These are phyloP conservation scores for Pterocarpus macrocarpus DNA, from an alignment of 306 rosid species.

Conservation along the genomic window DNA sequence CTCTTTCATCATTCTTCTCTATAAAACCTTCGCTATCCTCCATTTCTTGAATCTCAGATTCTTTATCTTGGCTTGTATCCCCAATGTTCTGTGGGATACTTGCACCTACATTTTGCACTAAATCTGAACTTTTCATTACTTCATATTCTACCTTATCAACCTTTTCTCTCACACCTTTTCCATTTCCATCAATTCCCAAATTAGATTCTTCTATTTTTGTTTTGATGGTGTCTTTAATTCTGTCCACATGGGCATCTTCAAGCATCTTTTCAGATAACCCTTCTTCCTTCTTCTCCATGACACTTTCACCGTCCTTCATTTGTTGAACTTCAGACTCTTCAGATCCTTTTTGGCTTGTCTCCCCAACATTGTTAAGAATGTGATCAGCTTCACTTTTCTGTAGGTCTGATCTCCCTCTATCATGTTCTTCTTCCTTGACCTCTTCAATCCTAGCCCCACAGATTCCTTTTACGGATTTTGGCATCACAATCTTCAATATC, in stretches of 20 bases:
- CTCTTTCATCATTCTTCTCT: constrained; percentile 22
- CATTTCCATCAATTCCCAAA: not conserved
- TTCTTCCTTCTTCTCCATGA: not conserved
- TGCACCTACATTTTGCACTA: constrained; percentile 14
- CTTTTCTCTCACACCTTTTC: constrained; percentile 8
- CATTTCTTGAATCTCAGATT: constrained; percentile 20
- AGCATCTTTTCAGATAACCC: not conserved
- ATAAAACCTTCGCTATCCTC: not conserved
- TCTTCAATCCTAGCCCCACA: constrained; percentile 65
- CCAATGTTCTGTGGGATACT: not conserved
- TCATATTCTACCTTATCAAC: not conserved
- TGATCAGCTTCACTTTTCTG: constrained; percentile 36
- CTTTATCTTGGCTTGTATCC: constrained; percentile 29
- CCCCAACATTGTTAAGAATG: constrained; percentile 23
- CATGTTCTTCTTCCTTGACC: constrained; percentile 55
- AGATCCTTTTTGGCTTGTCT: constrained; percentile 39
- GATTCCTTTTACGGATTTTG: constrained; percentile 68
- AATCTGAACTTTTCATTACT: constrained; percentile 6
- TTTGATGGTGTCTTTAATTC: not conserved
- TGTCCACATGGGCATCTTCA: constrained; percentile 30
- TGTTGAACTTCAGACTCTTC: constrained; percentile 14
- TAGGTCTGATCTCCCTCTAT: constrained; percentile 24
- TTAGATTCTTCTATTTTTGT: constrained; percentile 11
- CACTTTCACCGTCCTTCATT: constrained; percentile 4
- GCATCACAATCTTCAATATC: constrained; percentile 62